Evolutionary conservation across 768 basidiomycete species (phyloP).

Genomic region (Lyophyllum decastes): DNA sequence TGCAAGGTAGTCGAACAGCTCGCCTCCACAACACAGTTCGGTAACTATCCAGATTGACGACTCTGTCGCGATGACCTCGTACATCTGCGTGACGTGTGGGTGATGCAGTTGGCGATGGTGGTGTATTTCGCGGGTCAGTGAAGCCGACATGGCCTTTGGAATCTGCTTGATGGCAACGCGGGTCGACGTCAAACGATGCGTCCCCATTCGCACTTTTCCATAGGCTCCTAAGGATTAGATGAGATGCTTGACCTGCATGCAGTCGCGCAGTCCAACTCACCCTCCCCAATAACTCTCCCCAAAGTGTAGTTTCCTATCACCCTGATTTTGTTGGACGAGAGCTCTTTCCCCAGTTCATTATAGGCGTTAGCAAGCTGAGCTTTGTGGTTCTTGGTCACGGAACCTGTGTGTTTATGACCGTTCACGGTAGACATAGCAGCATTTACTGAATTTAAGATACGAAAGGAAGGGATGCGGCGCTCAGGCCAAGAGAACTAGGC

Average conservation of each 20-base stretch:
- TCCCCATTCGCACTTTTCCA: constrained; percentile 93
- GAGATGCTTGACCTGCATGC: constrained; percentile 5
- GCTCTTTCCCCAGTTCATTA: constrained; percentile 95
- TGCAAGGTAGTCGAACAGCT: constrained; percentile 96
- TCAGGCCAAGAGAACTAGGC: constrained; percentile 24
- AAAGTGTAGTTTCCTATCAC: constrained; percentile 95
- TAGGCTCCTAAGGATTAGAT: constrained; percentile 70
- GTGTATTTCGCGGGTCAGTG: constrained; percentile 95
- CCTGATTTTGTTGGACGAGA: constrained; percentile 86
- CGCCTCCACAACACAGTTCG: constrained; percentile 95
- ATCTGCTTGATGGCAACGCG: constrained; percentile 98
- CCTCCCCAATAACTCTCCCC: constrained; percentile 94
- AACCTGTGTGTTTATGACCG: constrained; percentile 62
- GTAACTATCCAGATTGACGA: constrained; percentile 95
- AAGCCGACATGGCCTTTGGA: constrained; percentile 88
- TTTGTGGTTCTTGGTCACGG: constrained; percentile 74
- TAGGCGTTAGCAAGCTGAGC: constrained; percentile 93
- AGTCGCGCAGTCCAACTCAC: constrained; percentile 40
- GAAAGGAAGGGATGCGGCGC: constrained; percentile 38
- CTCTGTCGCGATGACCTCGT: constrained; percentile 98
- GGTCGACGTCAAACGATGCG: constrained; percentile 87
- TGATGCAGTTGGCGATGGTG: constrained; percentile 98
- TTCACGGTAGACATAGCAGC: constrained; percentile 48
- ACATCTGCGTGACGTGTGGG: constrained; percentile 92
- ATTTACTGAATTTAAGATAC: constrained; percentile 35